phyloP scores from a whole-genome alignment of 2,329 filamentous ascomycete species.

The Lecanicillium sp. region DNA sequence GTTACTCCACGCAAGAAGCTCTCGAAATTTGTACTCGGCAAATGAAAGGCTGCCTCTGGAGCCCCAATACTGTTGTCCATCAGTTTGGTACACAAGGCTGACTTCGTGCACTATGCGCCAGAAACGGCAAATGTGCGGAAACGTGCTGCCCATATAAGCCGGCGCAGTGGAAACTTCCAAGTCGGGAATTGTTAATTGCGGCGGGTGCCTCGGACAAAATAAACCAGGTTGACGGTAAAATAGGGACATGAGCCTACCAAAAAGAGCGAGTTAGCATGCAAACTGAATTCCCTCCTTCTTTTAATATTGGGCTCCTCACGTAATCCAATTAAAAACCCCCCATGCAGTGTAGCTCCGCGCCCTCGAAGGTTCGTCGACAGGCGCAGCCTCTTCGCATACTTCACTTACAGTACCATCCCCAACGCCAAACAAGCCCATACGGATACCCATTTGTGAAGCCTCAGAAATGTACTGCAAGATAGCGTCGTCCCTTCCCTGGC shows the following conservation, averaged over 20 bases:
- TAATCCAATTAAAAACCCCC: conserved; percentile 29
- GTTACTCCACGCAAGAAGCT: conserved; percentile 30
- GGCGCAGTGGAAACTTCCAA: neutral
- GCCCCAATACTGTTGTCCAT: conserved; percentile 8
- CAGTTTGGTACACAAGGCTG: conserved; percentile 18
- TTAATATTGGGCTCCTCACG: conserved; percentile 17
- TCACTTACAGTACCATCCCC: neutral
- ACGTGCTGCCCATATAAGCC: conserved; percentile 18
- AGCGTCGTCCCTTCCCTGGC: conserved; percentile 25
- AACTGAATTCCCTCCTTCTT: no score
- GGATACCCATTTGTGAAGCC: conserved; percentile 21
- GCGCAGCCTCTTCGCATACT: conserved; percentile 1
- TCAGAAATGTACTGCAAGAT: conserved; percentile 21
- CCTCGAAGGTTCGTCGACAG: conserved; percentile 2
- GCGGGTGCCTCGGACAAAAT: conserved; percentile 12
- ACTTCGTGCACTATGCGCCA: conserved; percentile 30
- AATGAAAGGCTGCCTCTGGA: conserved; percentile 15
- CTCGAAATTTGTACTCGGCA: conserved; percentile 29
- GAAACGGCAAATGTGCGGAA: conserved; percentile 24
- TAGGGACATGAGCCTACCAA: conserved; percentile 18
- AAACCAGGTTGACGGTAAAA: conserved; percentile 26
- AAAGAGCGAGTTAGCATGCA: neutral
- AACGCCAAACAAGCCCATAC: conserved; percentile 21
- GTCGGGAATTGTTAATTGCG: conserved; percentile 14
- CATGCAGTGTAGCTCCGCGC: conserved; percentile 18